Conservation (phyloP, 2,329 filamentous ascomycete species). For the Sporothrix schenckii region DNA sequence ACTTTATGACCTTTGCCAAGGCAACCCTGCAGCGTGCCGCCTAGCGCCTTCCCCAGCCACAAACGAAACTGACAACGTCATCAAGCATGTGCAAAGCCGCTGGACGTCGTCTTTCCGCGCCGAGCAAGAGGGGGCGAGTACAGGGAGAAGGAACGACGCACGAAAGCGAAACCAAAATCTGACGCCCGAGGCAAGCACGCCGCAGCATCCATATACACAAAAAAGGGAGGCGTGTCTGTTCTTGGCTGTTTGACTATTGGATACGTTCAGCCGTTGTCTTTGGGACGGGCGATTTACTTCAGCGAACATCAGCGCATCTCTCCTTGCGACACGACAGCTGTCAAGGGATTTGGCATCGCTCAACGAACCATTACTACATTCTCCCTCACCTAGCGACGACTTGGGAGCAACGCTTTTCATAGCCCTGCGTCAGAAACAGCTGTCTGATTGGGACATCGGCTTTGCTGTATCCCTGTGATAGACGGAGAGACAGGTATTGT, state of each 20-base stretch:
- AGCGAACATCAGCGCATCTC: conserved; percentile 14
- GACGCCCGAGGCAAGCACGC: background rate
- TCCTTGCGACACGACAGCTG: background rate
- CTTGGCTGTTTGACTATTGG: conserved; percentile 1
- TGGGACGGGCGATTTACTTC: background rate
- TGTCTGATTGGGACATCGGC: background rate
- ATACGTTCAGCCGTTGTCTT: background rate
- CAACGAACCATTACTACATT: background rate
- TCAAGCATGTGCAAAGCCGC: conserved; percentile 26
- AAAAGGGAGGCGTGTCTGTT: background rate
- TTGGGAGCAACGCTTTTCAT: background rate
- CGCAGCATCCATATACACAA: conserved; percentile 9
- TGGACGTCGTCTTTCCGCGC: background rate
- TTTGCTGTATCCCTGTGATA: background rate
- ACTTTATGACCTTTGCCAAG: no score
- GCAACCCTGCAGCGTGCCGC: background rate
- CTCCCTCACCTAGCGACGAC: background rate
- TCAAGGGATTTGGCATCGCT: background rate
- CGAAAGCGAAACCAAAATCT: background rate
- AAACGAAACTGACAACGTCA: conserved; percentile 17
- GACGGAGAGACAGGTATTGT: background rate
- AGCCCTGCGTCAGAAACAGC: background rate
- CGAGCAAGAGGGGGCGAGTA: background rate
- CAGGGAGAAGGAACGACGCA: conserved; percentile 15
- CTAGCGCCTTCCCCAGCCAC: conserved; percentile 18